These are phyloP conservation scores for Sporodiniella umbellata DNA, from an alignment of 371 early-diverging fungal genomes.

Conservation along the genomic window DNA sequence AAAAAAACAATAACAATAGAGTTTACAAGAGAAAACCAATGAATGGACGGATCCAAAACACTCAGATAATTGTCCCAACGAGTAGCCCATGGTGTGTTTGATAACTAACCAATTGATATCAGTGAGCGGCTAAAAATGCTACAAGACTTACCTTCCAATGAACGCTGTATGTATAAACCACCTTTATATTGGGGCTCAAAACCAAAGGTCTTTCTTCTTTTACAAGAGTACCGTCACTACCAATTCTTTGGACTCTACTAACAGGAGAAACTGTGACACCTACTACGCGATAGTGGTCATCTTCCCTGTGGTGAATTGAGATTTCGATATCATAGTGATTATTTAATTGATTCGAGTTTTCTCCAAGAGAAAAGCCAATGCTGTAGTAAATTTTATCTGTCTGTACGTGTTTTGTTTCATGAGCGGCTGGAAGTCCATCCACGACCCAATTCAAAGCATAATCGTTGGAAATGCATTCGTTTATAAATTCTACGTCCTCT, in stretches of 20 bases:
- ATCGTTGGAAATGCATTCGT: conserved; percentile 77
- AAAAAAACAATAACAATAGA: conserved; percentile 83
- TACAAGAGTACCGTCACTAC: conserved; percentile 28
- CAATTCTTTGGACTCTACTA: conserved; percentile 42
- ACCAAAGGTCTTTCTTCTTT: conserved; percentile 47
- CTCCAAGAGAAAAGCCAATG: conserved; percentile 80
- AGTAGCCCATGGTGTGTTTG: conserved; percentile 83
- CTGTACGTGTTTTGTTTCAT: conserved; percentile 55
- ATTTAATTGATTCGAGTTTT: conserved; percentile 27
- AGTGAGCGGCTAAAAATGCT: too few relatives aligned
- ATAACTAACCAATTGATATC: conserved; percentile 27
- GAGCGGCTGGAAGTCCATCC: conserved; percentile 93
- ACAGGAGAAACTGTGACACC: conserved; percentile 79
- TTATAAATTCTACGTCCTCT: conserved; percentile 81
- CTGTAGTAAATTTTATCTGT: conserved; percentile 62
- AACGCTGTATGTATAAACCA: conserved; percentile 85
- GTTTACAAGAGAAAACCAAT: conserved; percentile 79
- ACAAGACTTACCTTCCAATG: conserved; percentile 70
- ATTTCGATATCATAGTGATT: conserved; percentile 91
- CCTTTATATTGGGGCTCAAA: conserved; percentile 38
- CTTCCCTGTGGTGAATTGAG: conserved; percentile 71
- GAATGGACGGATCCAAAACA: conserved; percentile 82
- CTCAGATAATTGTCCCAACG: conserved; percentile 93
- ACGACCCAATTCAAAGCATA: conserved; percentile 84
- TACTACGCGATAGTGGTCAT: conserved; percentile 77